Evolutionary conservation across 2,329 filamentous ascomycete genomes (phyloP), one percentile per base, ranked within the genome.

Genomic region (Hortaea werneckii): DNA sequence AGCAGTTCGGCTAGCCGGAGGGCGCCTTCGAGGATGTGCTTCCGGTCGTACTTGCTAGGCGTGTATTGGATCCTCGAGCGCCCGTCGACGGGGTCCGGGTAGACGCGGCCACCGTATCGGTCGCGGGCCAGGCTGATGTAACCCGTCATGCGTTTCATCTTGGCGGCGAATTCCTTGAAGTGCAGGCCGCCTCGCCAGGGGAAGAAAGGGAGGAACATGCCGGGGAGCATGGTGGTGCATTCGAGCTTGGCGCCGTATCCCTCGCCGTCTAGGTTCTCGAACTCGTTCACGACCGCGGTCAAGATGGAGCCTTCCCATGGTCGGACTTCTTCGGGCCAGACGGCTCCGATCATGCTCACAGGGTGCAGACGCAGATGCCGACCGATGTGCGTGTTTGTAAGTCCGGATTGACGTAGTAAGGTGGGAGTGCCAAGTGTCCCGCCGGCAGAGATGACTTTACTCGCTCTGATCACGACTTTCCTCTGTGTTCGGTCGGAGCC

Each of bases 201-300:
- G 44, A 85, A 70, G 43, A 76, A 67, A 5, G 79, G 69, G 10
- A 88, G 68, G 55, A 78, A 74, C 2, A 79, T 62, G 12, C 80
- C 77, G 0, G 88, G 87, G 58, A 87, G 58, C 83, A 92, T 89
- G 57, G 77, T 77, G 1, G 78, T 78, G 7, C 80, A 73, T 70
- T 95, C 88, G 28, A 95, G 71, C 64, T 94, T 94, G 41, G 76
- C 74, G 35, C 90, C 90, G 57, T 95, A 87, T 47, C 87, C 87
- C 37, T 80, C 73, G 5, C 78, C 78, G 61, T 95, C 87, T 0
- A 89, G 72, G 55, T 95, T 83, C 53, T 94, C 85, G 55, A 89
- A 87, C 44, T 85, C 80, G 38, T 75, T 78, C 52, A 86, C 82
- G 12, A 89, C 81, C 4, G 79, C 77, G 0, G 89, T 95, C 48